These are phyloP conservation scores for Lobosporangium transversale DNA, from an alignment of 192 early-diverging fungal species.

Conservation along the genomic window DNA sequence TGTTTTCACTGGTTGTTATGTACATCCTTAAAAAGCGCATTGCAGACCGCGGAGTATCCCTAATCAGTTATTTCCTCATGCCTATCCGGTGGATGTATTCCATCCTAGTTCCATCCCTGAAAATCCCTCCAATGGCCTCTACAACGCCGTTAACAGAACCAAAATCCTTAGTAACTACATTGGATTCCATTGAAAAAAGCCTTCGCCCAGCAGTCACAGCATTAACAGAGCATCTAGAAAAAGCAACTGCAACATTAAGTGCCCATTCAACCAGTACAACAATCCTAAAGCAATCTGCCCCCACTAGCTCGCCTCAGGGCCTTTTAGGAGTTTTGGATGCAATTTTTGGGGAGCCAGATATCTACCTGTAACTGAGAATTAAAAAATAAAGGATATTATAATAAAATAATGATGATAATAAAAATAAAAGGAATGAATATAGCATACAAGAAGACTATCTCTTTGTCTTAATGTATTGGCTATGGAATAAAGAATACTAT, in stretches of 20 bases:
- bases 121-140: slow-evolving; percentile 3
- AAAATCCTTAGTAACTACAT: background rate
- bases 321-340: slow-evolving; percentile 32
- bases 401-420: background rate
- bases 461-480: too few relatives aligned
- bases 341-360: slow-evolving; percentile 23
- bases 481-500: too few relatives aligned
- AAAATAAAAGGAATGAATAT: background rate
- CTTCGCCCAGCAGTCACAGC: background rate
- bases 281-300: background rate
- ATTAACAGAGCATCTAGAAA: slow-evolving; percentile 3
- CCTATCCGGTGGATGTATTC: slow-evolving; percentile 41
- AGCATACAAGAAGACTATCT: background rate
- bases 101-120: slow-evolving; percentile 29
- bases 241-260: background rate
- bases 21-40: slow-evolving; percentile 72
- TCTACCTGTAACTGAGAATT: too few relatives aligned
- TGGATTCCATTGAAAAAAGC: background rate
- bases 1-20: slow-evolving; percentile 69
- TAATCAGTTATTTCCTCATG: slow-evolving; percentile 40
- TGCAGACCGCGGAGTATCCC: slow-evolving; percentile 62
- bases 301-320: slow-evolving; percentile 22
- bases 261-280: background rate
- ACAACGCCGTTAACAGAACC: background rate
- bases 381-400: background rate